Evolutionary conservation across 768 basidiomycete species (phyloP).

Genomic region (Lactarius deliciosus): DNA sequence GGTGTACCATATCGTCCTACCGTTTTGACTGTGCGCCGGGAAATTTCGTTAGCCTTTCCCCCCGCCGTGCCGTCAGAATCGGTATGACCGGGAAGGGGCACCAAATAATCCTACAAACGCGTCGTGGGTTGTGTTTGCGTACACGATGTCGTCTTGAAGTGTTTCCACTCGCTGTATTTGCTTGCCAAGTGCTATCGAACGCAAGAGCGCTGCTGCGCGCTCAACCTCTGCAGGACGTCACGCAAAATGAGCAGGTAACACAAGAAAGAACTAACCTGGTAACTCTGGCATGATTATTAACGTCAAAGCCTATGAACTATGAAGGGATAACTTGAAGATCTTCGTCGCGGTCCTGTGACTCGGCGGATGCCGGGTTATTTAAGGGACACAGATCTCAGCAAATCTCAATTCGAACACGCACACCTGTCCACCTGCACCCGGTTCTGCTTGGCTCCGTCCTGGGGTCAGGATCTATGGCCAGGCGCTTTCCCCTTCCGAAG

Average conservation of each 20-base stretch:
- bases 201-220: constrained; percentile 57
- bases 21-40: constrained; percentile 46
- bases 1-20: constrained; percentile 54
- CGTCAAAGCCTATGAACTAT: no score
- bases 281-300: constrained; percentile 21
- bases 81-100: not conserved
- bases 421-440: constrained; percentile 33
- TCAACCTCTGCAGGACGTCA: constrained; percentile 57
- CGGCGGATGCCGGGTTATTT: constrained; percentile 9
- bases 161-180: constrained; percentile 57
- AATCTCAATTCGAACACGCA: constrained; percentile 53
- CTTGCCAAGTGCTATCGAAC: constrained; percentile 51
- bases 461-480: constrained; percentile 31
- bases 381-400: not conserved
- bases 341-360: no score
- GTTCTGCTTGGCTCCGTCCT: constrained; percentile 31
- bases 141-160: constrained; percentile 61
- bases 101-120: constrained; percentile 56
- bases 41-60: constrained; percentile 54
- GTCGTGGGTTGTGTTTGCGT: constrained; percentile 50
- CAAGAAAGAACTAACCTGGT: constrained; percentile 15
- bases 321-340: no score
- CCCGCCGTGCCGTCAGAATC: constrained; percentile 19
- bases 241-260: not conserved
- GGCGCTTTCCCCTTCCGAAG: constrained; percentile 36